These are phyloP conservation scores for Cladophialophora psammophila DNA, from an alignment of 2,329 filamentous ascomycete genomes.

Conservation along the genomic window DNA sequence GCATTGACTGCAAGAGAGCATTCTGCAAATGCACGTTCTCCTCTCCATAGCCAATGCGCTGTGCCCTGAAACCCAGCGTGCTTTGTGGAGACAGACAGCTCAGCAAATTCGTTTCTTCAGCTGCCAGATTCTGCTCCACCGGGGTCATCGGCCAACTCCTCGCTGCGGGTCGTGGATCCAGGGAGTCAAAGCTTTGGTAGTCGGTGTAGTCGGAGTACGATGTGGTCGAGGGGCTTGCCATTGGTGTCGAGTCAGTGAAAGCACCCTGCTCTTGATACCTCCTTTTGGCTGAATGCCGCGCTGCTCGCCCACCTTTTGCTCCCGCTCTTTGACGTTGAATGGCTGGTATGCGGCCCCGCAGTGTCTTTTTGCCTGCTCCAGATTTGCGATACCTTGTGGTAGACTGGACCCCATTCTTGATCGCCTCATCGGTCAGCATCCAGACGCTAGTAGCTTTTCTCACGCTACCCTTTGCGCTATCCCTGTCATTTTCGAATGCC, in stretches of 20 bases:
- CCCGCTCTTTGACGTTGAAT: constrained; percentile 52
- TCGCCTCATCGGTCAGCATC: constrained; percentile 75
- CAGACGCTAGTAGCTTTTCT: constrained; percentile 75
- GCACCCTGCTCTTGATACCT: constrained; percentile 31
- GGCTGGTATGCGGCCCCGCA: constrained; percentile 48
- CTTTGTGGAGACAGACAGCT: constrained; percentile 19
- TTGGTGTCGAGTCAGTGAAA: constrained; percentile 21
- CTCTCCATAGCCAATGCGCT: constrained; percentile 16
- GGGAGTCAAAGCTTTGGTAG: constrained; percentile 29
- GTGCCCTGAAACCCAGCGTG: constrained; percentile 15
- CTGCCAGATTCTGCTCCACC: constrained; percentile 25
- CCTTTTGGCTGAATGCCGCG: constrained; percentile 45
- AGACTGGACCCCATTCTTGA: constrained; percentile 76
- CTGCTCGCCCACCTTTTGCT: constrained; percentile 51
- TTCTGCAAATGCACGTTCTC: constrained; percentile 24
- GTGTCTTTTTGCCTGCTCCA: constrained; percentile 49
- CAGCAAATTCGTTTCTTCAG: constrained; percentile 21
- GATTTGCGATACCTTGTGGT: constrained; percentile 76
- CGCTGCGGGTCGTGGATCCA: constrained; percentile 14
- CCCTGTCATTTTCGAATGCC: constrained; percentile 48
- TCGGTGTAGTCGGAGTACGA: constrained; percentile 33
- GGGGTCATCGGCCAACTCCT: constrained; percentile 32
- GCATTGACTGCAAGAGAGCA: constrained; percentile 21
- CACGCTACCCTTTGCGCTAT: constrained; percentile 58
- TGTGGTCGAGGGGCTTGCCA: constrained; percentile 28